Percentiles rank a stretch among this genome's conserved stretches.
Conservation (phyloP, 805 yeast genomes). For the Saturnispora diversa region DNA sequence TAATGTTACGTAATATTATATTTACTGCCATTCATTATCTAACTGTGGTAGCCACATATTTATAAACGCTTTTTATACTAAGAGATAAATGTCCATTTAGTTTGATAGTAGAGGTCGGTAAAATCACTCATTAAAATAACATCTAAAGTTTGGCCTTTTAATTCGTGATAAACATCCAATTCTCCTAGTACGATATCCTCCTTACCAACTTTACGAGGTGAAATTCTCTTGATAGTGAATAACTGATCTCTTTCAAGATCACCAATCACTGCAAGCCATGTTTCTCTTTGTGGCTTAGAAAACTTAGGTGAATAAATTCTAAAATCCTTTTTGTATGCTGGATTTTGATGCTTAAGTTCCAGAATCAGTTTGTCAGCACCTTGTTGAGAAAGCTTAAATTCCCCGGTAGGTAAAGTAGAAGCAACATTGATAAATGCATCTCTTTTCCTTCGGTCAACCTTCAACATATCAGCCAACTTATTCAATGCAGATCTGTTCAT, state of each 20-base stretch:
- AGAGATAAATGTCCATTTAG: conserved; percentile 5
- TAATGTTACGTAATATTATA: too few species aligned
- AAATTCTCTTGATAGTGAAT: conserved; percentile 63
- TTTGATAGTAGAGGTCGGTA: conserved; percentile 37
- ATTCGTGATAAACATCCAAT: conserved; percentile 41
- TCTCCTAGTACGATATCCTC: conserved; percentile 36
- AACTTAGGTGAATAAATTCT: conserved; percentile 69
- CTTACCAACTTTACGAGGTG: conserved; percentile 38
- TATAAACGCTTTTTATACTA: not conserved
- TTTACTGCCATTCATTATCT: too few species aligned
- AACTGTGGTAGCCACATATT: too few species aligned
- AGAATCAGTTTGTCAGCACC: conserved; percentile 33
- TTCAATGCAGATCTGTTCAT: conserved; percentile 26
- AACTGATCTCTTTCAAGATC: conserved; percentile 47
- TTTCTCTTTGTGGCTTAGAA: conserved; percentile 86
- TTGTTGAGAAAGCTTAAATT: conserved; percentile 33
- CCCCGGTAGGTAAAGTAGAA: conserved; percentile 56
- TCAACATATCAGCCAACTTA: conserved; percentile 32
- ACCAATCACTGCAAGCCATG: conserved; percentile 75
- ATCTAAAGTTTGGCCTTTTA: conserved; percentile 38
- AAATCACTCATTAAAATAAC: conserved; percentile 60
- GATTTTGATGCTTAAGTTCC: conserved; percentile 45
- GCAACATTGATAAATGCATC: conserved; percentile 47
- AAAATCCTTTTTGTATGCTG: conserved; percentile 47
- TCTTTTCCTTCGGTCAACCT: conserved; percentile 34